A percentile compares a stretch with the other conserved stretches of the same genome.
Evolutionary conservation across 176 grass and related monocot genomes (phyloP).

Genomic region (Dactylis glomerata): DNA sequence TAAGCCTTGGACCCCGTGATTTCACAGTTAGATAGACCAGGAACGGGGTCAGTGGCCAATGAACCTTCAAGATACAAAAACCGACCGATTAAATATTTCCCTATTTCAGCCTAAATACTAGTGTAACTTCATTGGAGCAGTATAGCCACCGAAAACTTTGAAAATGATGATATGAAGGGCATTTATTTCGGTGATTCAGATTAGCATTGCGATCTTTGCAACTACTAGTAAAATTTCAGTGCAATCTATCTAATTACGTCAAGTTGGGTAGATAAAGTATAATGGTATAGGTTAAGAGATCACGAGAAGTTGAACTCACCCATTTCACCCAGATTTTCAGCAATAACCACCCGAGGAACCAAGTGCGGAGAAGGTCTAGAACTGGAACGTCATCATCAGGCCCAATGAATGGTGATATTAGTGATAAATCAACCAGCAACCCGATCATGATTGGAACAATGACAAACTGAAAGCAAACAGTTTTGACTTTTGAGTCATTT

Average conservation of each 20-base stretch:
- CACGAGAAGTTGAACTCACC: neutral
- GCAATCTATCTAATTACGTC: neutral
- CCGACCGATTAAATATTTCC: neutral
- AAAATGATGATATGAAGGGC: no score
- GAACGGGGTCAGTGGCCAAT: slow-evolving; percentile 21
- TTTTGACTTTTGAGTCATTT: neutral
- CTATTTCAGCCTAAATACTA: neutral
- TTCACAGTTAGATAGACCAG: slow-evolving; percentile 22
- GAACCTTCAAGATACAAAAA: slow-evolving; percentile 29
- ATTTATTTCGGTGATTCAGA: no score
- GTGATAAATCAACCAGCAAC: neutral
- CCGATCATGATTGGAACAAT: slow-evolving; percentile 44
- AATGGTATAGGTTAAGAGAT: neutral
- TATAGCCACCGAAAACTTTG: neutral
- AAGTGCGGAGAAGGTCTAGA: neutral
- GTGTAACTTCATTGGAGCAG: neutral
- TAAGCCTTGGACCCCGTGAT: slow-evolving; percentile 33
- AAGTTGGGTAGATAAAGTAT: neutral
- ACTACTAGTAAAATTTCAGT: no score
- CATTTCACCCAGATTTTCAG: neutral
- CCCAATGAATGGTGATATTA: neutral
- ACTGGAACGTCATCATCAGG: neutral
- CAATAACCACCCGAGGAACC: neutral
- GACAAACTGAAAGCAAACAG: slow-evolving; percentile 30
- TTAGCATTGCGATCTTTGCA: no score